Evolutionary conservation across 345 rosid genomes (phyloP).

Genomic region (Eucalyptus victrix): DNA sequence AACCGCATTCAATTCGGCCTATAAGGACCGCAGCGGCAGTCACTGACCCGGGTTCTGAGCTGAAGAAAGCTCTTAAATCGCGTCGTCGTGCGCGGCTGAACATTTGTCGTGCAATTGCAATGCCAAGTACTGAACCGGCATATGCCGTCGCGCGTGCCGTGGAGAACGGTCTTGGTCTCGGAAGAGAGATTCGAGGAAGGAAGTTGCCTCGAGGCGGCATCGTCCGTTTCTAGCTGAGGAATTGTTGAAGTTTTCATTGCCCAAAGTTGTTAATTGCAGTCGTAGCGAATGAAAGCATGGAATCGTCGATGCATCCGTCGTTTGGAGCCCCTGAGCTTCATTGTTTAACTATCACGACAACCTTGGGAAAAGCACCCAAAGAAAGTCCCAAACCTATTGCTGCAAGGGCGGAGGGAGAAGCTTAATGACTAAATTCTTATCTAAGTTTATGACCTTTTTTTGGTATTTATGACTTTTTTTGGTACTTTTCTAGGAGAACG

Average conservation of each 20-base stretch:
- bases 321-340: neutral
- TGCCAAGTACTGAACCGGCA: neutral
- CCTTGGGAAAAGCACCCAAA: no score
- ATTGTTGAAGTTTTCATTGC: neutral
- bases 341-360: neutral
- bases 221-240: neutral
- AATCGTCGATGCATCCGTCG: neutral
- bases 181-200: neutral
- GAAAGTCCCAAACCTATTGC: neutral
- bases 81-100: neutral
- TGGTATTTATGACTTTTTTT: no score
- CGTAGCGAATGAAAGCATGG: neutral
- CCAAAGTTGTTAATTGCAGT: neutral
- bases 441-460: no score
- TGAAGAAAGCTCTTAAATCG: neutral
- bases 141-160: neutral
- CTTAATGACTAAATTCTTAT: fast-evolving
- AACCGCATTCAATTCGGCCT: neutral
- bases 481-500: no score
- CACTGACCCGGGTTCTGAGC: neutral
- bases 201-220: neutral
- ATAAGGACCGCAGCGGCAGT: neutral
- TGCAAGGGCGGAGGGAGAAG: fast-evolving
- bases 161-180: neutral
- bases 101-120: neutral